These are phyloP conservation scores for Suhomyces bokatorum DNA, from an alignment of 1,139 yeast species.

Conservation along the genomic window DNA sequence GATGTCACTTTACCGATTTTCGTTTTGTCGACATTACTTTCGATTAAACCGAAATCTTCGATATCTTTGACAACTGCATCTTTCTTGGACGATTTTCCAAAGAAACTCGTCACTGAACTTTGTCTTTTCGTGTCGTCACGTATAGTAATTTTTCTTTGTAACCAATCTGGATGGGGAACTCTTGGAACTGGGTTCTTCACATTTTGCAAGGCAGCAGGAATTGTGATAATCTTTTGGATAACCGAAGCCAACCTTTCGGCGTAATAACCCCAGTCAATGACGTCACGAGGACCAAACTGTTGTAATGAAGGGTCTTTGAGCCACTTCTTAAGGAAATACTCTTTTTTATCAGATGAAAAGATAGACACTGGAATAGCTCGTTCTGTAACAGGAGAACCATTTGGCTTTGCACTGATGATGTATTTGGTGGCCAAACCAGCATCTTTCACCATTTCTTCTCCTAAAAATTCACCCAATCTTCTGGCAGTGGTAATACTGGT, in stretches of 20 bases:
- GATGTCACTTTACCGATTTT: constrained; percentile 55
- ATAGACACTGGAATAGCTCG: constrained; percentile 96
- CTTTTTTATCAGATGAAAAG: constrained; percentile 74
- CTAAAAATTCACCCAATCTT: constrained; percentile 90
- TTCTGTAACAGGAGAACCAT: constrained; percentile 89
- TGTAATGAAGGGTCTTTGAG: constrained; percentile 73
- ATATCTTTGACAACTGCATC: constrained; percentile 58
- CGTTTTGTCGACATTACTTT: constrained; percentile 24
- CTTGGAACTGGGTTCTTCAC: constrained; percentile 94
- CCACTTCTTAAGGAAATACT: constrained; percentile 82
- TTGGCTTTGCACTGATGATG: constrained; percentile 83
- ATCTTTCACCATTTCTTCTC: constrained; percentile 97
- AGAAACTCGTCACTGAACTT: constrained; percentile 60
- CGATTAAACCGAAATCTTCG: constrained; percentile 65
- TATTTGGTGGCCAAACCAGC: constrained; percentile 95
- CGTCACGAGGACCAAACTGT: constrained; percentile 84
- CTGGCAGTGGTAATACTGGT: constrained; percentile 95
- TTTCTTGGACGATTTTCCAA: constrained; percentile 40
- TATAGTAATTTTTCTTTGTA: constrained; percentile 59
- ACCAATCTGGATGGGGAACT: constrained; percentile 94
- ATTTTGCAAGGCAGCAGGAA: constrained; percentile 94
- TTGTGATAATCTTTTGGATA: constrained; percentile 90
- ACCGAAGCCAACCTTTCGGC: constrained; percentile 90
- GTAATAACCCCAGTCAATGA: constrained; percentile 93
- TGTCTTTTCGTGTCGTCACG: constrained; percentile 74